Conservation (phyloP, 1,284 basidiomycete genomes). For the Sporisorium iseilematis-ciliati region DNA sequence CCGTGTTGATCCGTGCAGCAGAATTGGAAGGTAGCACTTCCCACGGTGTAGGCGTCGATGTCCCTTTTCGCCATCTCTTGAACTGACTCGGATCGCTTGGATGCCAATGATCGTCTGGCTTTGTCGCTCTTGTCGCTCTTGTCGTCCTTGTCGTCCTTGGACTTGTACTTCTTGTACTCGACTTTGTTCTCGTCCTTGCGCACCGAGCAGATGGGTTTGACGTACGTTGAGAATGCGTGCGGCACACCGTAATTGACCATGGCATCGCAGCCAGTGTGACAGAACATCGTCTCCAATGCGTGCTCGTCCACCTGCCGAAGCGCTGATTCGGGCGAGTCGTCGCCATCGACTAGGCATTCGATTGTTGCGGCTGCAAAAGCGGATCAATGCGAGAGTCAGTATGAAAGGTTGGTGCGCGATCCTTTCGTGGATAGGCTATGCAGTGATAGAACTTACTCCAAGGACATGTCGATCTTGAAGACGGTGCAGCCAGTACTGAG, state of each 20-base stretch:
- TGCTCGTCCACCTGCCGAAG: conserved; percentile 35
- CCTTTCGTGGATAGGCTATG: not conserved
- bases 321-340: conserved; percentile 33
- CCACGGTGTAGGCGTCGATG: conserved; percentile 36
- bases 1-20: conserved; percentile 22
- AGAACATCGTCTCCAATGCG: conserved; percentile 29
- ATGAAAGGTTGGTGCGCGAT: not conserved
- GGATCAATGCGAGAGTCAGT: not conserved
- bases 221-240: conserved; percentile 12
- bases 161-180: conserved; percentile 19
- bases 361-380: conserved; percentile 2
- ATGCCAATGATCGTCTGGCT: not conserved
- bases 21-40: conserved; percentile 26
- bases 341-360: conserved; percentile 25
- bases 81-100: not conserved
- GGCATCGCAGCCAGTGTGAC: conserved; percentile 32
- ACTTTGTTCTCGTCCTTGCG: conserved; percentile 31
- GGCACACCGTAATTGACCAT: conserved; percentile 21
- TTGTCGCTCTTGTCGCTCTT: conserved; percentile 21
- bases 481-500: not conserved
- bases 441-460: not conserved
- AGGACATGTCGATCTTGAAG: not conserved
- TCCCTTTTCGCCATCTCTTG: conserved; percentile 13
- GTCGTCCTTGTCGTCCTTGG: conserved; percentile 25
- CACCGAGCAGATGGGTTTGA: conserved; percentile 25